These are phyloP conservation scores for Xylaria curta DNA, from an alignment of 495 filamentous ascomycete genomes.

Conservation along the genomic window DNA sequence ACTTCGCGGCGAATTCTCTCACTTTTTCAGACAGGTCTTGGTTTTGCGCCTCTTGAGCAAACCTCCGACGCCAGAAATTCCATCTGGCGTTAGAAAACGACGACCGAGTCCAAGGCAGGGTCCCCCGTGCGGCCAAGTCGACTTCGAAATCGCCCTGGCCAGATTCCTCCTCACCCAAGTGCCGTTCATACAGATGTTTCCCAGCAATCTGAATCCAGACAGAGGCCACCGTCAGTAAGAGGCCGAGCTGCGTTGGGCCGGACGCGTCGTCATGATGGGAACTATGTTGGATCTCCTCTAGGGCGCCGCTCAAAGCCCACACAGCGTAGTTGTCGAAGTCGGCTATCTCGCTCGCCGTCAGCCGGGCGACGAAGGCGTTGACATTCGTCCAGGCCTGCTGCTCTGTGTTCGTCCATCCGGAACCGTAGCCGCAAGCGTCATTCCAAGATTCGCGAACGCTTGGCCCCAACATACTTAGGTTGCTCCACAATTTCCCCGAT, in stretches of 20 bases:
- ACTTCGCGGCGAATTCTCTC: background rate
- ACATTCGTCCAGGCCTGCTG: constrained; percentile 20
- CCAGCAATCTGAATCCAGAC: constrained; percentile 29
- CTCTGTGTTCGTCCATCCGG: constrained; percentile 26
- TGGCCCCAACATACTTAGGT: constrained; percentile 1
- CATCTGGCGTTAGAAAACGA: background rate
- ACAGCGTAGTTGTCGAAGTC: constrained; percentile 15
- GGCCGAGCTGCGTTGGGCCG: constrained; percentile 11
- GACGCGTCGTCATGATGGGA: constrained; percentile 3
- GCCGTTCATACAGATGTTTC: constrained; percentile 6
- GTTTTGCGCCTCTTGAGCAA: background rate
- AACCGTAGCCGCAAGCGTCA: constrained; percentile 23
- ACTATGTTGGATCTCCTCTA: constrained; percentile 8
- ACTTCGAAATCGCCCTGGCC: background rate
- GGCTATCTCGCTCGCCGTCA: constrained; percentile 11
- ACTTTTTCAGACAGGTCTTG: background rate
- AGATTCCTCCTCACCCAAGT: background rate
- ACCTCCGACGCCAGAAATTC: background rate
- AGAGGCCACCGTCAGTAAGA: constrained; percentile 27
- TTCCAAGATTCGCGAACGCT: constrained; percentile 28
- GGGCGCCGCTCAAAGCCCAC: constrained; percentile 33
- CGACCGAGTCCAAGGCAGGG: background rate
- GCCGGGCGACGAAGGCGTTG: constrained; percentile 27
- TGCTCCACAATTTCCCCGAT: background rate
- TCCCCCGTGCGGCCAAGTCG: background rate